phyloP scores from a whole-genome alignment of 202 grass and related monocot genomes.

The Setaria viridis region DNA sequence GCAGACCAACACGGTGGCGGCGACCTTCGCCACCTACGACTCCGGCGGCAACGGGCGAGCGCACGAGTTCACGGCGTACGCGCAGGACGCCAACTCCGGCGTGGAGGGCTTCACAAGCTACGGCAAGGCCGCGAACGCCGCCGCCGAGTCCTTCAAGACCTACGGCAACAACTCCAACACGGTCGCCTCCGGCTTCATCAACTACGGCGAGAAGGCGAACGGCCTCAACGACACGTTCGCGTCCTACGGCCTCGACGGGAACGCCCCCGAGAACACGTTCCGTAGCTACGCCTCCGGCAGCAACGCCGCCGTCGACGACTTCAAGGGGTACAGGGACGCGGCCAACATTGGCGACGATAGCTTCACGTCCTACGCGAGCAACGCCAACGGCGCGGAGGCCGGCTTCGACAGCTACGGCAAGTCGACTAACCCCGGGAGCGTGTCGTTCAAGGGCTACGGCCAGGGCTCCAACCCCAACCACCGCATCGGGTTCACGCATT shows the following conservation, averaged over 20 bases:
- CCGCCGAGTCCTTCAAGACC: conserved; percentile 48
- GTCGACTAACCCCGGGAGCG: conserved; percentile 65
- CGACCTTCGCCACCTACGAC: conserved; percentile 64
- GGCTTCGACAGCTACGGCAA: conserved; percentile 75
- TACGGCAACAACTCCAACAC: conserved; percentile 78
- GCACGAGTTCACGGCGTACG: conserved; percentile 61
- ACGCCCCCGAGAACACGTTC: conserved; percentile 65
- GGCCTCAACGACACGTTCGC: conserved; percentile 61
- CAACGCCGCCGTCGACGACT: conserved; percentile 70
- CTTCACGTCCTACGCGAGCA: conserved; percentile 65
- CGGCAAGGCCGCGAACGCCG: conserved; percentile 56
- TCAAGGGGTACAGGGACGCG: conserved; percentile 63
- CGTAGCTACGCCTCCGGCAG: conserved; percentile 56
- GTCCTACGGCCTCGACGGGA: conserved; percentile 58
- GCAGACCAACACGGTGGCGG: conserved; percentile 56
- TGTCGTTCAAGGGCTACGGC: conserved; percentile 75
- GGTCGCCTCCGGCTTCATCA: conserved; percentile 58
- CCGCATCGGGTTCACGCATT: conserved; percentile 64
- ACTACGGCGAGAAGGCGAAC: conserved; percentile 69
- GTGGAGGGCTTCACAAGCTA: conserved; percentile 64
- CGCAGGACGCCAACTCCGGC: conserved; percentile 67
- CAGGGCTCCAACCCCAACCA: conserved; percentile 75
- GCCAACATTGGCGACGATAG: conserved; percentile 77
- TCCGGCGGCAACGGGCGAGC: conserved; percentile 53
- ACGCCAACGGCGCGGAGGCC: conserved; percentile 60